A percentile compares a stretch with the other conserved stretches of the same genome.
These are phyloP conservation scores for Huntiella moniliformis DNA, from an alignment of 2,329 filamentous ascomycete species.

Conservation along the genomic window DNA sequence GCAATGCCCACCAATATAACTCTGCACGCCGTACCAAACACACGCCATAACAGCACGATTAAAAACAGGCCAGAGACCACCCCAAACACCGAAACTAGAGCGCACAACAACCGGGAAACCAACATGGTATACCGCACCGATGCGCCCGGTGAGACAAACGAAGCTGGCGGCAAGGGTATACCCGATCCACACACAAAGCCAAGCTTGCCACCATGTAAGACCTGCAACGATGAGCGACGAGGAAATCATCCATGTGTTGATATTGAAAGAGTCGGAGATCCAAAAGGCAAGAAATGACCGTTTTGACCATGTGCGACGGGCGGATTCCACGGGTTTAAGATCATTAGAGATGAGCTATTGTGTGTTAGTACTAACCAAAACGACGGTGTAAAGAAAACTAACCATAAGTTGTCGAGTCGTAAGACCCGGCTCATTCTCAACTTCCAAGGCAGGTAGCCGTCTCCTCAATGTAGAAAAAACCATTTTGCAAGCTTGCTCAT, in stretches of 20 bases:
- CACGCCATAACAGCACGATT: slow-evolving; percentile 78
- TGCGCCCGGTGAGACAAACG: slow-evolving; percentile 59
- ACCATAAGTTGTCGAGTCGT: slow-evolving; percentile 64
- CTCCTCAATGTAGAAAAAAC: not conserved
- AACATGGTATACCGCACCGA: slow-evolving; percentile 75
- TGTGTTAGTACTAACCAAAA: not conserved
- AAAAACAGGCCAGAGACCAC: slow-evolving; percentile 71
- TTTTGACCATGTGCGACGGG: slow-evolving; percentile 62
- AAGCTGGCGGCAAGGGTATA: slow-evolving; percentile 63
- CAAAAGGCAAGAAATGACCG: slow-evolving; percentile 84
- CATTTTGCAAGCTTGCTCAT: not conserved
- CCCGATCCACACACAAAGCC: slow-evolving; percentile 75
- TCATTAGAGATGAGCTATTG: slow-evolving; percentile 59
- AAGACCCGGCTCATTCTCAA: slow-evolving; percentile 58
- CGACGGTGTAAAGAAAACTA: slow-evolving; percentile 14
- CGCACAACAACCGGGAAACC: slow-evolving; percentile 68
- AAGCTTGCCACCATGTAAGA: slow-evolving; percentile 81
- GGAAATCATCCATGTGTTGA: slow-evolving; percentile 90
- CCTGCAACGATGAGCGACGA: slow-evolving; percentile 62
- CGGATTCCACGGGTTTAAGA: slow-evolving; percentile 61
- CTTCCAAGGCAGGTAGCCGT: slow-evolving; percentile 28
- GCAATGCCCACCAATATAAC: slow-evolving; percentile 70
- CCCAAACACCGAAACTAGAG: slow-evolving; percentile 75
- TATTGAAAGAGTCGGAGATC: slow-evolving; percentile 72
- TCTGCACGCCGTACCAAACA: slow-evolving; percentile 74